A percentile compares a stretch with the other conserved stretches of the same genome.
phyloP scores from a whole-genome alignment of 257 asterid species.

The Ilex aquifolium region DNA sequence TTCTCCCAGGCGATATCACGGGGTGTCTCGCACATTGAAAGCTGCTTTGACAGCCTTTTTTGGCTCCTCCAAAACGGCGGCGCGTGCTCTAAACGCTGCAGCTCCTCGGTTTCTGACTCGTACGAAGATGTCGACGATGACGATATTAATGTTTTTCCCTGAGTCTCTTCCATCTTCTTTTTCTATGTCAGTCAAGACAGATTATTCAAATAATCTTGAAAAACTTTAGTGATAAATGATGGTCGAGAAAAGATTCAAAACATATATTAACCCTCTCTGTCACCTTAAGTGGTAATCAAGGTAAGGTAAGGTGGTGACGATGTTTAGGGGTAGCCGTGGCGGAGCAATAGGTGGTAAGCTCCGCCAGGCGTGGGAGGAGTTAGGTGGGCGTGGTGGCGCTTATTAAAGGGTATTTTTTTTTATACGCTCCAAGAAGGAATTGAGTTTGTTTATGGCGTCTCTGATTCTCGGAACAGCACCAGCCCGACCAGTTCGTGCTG shows the following conservation, averaged over 20 bases:
- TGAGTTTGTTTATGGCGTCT: background rate
- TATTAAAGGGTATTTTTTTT: background rate
- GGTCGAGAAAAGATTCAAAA: too few species aligned
- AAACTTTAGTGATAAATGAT: too few species aligned
- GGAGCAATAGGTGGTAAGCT: background rate
- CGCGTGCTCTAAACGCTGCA: slow-evolving; percentile 55
- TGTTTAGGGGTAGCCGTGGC: background rate
- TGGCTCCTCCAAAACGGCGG: slow-evolving; percentile 70
- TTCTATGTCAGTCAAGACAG: too few species aligned
- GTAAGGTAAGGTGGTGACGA: background rate
- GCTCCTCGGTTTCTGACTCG: slow-evolving; percentile 53
- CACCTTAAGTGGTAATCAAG: background rate
- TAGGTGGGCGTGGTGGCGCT: background rate
- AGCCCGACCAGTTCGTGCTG: slow-evolving; percentile 20
- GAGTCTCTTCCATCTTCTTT: background rate
- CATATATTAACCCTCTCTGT: too few species aligned
- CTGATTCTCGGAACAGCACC: background rate
- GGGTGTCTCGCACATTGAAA: slow-evolving; percentile 65
- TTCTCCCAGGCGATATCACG: slow-evolving; percentile 78
- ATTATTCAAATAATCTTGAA: background rate
- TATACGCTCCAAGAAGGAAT: background rate
- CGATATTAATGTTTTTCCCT: slow-evolving; percentile 19
- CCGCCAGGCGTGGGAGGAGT: background rate
- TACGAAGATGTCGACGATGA: slow-evolving; percentile 9
- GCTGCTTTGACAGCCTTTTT: slow-evolving; percentile 54